A percentile compares a stretch with the other conserved stretches of the same genome.
Conservation (phyloP, 495 filamentous ascomycete genomes). For the Neurospora pannonica region DNA sequence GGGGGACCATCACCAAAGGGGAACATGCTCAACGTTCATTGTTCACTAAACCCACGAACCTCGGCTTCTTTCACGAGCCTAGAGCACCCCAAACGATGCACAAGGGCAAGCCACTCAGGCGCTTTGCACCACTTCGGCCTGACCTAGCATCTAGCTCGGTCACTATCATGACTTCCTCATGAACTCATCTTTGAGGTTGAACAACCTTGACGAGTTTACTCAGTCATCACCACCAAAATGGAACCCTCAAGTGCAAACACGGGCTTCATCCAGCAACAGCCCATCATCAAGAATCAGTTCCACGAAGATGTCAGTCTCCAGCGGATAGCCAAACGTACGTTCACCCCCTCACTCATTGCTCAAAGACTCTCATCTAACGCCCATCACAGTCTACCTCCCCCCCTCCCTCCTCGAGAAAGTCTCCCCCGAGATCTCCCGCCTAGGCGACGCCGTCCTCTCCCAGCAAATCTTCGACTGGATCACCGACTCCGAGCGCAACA, state of each 20-base stretch:
- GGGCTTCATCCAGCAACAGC: conserved; percentile 41
- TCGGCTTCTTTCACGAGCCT: background rate
- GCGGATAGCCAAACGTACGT: conserved; percentile 31
- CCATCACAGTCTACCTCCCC: conserved; percentile 37
- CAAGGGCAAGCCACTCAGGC: background rate
- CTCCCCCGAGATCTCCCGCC: conserved; percentile 26
- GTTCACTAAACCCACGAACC: background rate
- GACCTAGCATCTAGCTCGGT: background rate
- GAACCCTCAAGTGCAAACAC: conserved; percentile 35
- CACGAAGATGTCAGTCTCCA: conserved; percentile 35
- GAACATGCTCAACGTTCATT: background rate
- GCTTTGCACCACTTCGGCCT: background rate
- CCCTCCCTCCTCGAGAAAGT: conserved; percentile 22
- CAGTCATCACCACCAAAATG: conserved; percentile 10
- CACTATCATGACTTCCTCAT: background rate
- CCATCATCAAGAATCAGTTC: conserved; percentile 39
- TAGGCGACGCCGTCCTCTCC: conserved; percentile 39
- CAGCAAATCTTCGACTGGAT: conserved; percentile 39
- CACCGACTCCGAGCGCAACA: conserved; percentile 50
- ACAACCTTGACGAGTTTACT: background rate
- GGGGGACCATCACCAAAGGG: background rate
- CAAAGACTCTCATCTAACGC: background rate
- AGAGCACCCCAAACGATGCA: background rate
- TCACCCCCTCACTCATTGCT: background rate
- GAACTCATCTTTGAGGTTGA: background rate